Evolutionary conservation across 306 rosid genomes (phyloP).

Genomic region (Begonia fuchsioides): DNA sequence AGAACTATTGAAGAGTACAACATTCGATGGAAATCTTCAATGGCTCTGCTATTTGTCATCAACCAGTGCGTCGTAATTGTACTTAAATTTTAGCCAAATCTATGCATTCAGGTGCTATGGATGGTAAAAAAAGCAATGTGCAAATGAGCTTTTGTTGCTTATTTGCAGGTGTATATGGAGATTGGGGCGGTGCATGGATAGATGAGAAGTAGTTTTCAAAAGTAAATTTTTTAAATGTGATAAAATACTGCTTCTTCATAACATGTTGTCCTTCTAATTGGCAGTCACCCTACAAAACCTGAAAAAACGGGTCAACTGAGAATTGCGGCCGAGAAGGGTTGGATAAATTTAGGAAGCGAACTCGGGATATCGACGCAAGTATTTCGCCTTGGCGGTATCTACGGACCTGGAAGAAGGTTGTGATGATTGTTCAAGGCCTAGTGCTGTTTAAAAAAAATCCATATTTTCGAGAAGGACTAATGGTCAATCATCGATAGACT

Average conservation of each 20-base stretch:
- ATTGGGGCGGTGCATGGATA: slow-evolving; percentile 53
- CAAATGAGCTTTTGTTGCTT: slow-evolving; percentile 3
- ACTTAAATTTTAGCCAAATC: not conserved
- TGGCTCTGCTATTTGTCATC: slow-evolving; percentile 85
- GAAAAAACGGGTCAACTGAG: slow-evolving; percentile 42
- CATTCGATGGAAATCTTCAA: slow-evolving; percentile 38
- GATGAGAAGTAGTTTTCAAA: slow-evolving; percentile 56
- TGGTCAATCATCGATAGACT: too few species aligned
- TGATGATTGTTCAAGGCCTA: slow-evolving; percentile 2
- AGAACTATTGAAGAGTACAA: slow-evolving; percentile 36
- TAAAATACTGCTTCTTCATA: slow-evolving; percentile 6
- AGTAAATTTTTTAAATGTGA: too few species aligned
- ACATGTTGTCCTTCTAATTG: slow-evolving; percentile 13
- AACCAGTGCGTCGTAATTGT: slow-evolving; percentile 38
- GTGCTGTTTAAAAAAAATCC: too few species aligned
- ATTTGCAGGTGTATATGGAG: slow-evolving; percentile 73
- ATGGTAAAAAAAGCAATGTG: not conserved
- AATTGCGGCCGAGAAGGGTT: slow-evolving; percentile 64
- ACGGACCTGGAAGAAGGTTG: slow-evolving; percentile 95
- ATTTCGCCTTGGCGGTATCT: slow-evolving; percentile 89
- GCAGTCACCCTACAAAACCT: slow-evolving; percentile 54
- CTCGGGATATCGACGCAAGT: slow-evolving; percentile 36
- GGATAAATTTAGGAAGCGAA: slow-evolving; percentile 42
- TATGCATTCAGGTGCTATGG: not conserved
- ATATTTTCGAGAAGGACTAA: too few species aligned